Evolutionary conservation across 192 early-diverging fungal genomes (phyloP).

Genomic region (Phycomyces blakesleeanus): DNA sequence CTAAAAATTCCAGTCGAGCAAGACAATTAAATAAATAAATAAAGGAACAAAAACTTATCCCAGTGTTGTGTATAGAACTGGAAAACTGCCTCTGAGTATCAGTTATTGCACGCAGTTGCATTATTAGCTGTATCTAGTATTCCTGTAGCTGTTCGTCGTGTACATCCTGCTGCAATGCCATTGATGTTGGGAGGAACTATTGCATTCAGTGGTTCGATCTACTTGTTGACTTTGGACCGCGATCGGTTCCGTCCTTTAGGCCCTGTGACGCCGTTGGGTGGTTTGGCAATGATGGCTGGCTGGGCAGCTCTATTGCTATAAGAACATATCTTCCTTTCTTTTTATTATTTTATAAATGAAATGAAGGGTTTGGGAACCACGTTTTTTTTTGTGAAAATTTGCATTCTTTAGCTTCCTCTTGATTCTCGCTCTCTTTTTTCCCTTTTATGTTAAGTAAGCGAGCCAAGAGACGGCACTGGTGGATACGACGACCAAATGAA

Average conservation of each 20-base stretch:
- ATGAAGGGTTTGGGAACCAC: not conserved
- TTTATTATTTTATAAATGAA: conserved; percentile 1
- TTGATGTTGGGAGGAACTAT: conserved; percentile 49
- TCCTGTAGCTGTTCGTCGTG: conserved; percentile 28
- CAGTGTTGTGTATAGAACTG: conserved; percentile 39
- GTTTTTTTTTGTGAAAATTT: conserved; percentile 3
- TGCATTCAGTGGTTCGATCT: conserved; percentile 57
- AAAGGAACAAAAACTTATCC: too few relatives aligned
- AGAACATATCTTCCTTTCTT: not conserved
- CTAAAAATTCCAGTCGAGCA: too few relatives aligned
- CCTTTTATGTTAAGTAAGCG: too few relatives aligned
- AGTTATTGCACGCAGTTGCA: conserved; percentile 49
- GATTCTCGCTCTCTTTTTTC: too few relatives aligned
- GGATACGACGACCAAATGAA: too few relatives aligned
- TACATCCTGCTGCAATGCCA: conserved; percentile 38
- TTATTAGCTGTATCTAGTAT: conserved; percentile 44
- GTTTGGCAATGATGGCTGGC: conserved; percentile 51
- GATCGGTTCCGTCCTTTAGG: conserved; percentile 43
- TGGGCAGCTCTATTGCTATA: conserved; percentile 44
- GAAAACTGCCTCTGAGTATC: conserved; percentile 51
- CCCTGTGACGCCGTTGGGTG: conserved; percentile 60
- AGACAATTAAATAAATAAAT: too few relatives aligned
- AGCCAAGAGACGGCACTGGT: too few relatives aligned
- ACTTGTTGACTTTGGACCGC: conserved; percentile 47
- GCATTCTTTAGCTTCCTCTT: not conserved